phyloP scores from a whole-genome alignment of 179 eudicot genomes.

The Spergularia azorica region DNA sequence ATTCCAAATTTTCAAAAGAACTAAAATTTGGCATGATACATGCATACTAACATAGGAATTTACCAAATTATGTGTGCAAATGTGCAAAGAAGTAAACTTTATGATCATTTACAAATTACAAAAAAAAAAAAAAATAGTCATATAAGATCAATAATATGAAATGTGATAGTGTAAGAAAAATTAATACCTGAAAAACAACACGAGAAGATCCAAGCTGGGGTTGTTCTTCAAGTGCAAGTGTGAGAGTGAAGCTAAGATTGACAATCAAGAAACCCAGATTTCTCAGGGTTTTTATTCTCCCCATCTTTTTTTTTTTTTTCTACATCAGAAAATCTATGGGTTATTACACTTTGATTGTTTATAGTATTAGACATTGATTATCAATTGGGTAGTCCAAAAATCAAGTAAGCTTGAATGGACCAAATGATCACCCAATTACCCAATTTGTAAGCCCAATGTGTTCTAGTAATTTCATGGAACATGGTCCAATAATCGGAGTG shows the following conservation, averaged over 20 bases:
- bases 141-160: neutral
- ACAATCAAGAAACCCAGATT: conserved; percentile 14
- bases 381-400: too few species aligned
- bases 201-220: conserved; percentile 81
- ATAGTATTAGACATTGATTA: too few species aligned
- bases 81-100: neutral
- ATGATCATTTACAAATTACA: neutral
- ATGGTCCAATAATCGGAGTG: too few species aligned
- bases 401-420: too few species aligned
- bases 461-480: too few species aligned
- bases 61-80: neutral
- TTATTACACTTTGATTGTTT: neutral
- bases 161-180: neutral
- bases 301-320: neutral
- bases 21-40: neutral
- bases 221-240: conserved; percentile 40
- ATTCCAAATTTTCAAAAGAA: neutral
- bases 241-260: conserved; percentile 9
- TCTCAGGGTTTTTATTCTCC: neutral
- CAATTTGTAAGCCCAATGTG: too few species aligned
- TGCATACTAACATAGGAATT: neutral
- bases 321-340: neutral
- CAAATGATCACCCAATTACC: too few species aligned
- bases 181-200: conserved; percentile 75
- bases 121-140: neutral